Evolutionary conservation across 1,139 yeast genomes (phyloP).

Genomic region (Suhomyces bribrorum): DNA sequence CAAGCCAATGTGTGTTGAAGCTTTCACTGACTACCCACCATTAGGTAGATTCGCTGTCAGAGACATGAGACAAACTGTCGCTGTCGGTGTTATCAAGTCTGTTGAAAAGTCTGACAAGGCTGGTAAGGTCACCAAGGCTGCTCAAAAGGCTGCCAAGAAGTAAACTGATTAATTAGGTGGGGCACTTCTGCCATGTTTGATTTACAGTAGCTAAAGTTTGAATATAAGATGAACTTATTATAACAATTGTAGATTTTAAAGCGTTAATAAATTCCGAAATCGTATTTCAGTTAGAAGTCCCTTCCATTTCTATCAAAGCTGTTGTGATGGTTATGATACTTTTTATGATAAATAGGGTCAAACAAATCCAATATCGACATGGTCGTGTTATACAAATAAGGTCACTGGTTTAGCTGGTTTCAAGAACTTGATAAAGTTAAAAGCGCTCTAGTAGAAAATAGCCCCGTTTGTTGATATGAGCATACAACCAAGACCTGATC

Average conservation of each 20-base stretch:
- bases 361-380: too few species aligned
- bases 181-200: constrained; percentile 9
- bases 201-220: constrained; percentile 7
- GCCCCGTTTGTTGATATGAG: too few species aligned
- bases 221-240: constrained; percentile 10
- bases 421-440: too few species aligned
- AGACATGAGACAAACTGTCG: constrained; percentile 99
- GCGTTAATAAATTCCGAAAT: background rate
- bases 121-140: constrained; percentile 99
- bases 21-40: constrained; percentile 97
- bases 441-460: too few species aligned
- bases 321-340: too few species aligned
- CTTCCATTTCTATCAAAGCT: too few species aligned
- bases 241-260: too few species aligned
- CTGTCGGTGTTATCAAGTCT: constrained; percentile 99
- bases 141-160: constrained; percentile 97
- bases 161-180: constrained; percentile 48
- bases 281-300: too few species aligned
- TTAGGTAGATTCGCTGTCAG: constrained; percentile 99
- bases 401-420: too few species aligned
- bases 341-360: too few species aligned
- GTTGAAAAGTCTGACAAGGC: constrained; percentile 94
- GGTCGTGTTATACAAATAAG: too few species aligned
- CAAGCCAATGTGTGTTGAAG: constrained; percentile 98
- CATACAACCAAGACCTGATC: background rate